phyloP scores from a whole-genome alignment of 305 asterid species.

The Fraxinus dipetala region DNA sequence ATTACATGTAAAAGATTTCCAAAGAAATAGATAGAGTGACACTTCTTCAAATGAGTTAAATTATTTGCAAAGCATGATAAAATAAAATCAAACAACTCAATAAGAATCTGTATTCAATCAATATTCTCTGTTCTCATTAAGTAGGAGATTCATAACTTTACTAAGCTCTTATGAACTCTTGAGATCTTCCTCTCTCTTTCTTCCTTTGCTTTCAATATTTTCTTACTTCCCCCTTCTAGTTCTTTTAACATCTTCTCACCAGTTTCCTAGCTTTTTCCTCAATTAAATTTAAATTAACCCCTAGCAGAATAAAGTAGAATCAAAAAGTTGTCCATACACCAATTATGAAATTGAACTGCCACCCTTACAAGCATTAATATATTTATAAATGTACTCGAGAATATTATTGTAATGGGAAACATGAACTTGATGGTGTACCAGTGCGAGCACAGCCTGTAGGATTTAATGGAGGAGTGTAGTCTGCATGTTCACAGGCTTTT shows the following conservation, averaged over 20 bases:
- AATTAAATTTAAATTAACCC: neutral
- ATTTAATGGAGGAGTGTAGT: constrained; percentile 63
- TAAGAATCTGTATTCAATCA: neutral
- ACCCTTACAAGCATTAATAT: neutral
- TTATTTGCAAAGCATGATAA: neutral
- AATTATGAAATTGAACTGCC: neutral
- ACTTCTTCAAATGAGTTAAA: neutral
- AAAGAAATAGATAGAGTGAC: neutral
- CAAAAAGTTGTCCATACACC: neutral
- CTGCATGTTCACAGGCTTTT: constrained; percentile 47
- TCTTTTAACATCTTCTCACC: neutral
- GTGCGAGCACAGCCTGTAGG: constrained; percentile 94
- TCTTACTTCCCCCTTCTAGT: neutral
- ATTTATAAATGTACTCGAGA: neutral
- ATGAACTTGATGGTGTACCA: constrained; percentile 45
- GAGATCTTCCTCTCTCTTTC: neutral
- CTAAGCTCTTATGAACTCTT: neutral
- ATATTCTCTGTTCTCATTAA: neutral
- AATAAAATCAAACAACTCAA: neutral
- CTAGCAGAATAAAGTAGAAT: neutral
- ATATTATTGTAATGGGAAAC: constrained; percentile 6
- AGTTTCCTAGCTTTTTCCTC: neutral
- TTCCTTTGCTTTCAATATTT: neutral
- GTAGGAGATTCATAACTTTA: neutral
- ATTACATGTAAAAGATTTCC: neutral